Evolutionary conservation across 2,329 filamentous ascomycete species (phyloP).

Genomic region (Byssothecium circinans): DNA sequence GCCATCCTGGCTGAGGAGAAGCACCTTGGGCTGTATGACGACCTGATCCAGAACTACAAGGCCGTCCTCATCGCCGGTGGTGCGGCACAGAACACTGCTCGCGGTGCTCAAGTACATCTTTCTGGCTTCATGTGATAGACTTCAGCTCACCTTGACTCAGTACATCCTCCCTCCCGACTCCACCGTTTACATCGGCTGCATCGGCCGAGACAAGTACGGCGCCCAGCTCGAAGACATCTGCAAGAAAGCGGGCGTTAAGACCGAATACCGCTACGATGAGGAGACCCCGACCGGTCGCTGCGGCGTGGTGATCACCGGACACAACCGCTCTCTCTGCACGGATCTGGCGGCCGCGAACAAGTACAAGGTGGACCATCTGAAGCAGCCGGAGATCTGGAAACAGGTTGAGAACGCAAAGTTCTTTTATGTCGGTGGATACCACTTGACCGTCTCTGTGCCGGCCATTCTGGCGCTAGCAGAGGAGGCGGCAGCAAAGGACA

Average conservation of each 20-base stretch:
- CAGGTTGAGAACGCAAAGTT: conserved; percentile 84
- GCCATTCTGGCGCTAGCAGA: conserved; percentile 88
- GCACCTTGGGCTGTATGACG: conserved; percentile 88
- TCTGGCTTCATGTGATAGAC: neutral
- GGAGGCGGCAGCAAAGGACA: conserved; percentile 86
- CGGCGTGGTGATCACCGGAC: conserved; percentile 93
- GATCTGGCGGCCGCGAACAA: conserved; percentile 95
- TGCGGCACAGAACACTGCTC: conserved; percentile 95
- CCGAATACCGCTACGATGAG: conserved; percentile 92
- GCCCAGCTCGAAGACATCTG: conserved; percentile 85
- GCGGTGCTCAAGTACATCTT: conserved; percentile 72
- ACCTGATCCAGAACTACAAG: conserved; percentile 87
- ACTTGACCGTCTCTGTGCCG: conserved; percentile 92
- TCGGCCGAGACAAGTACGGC: conserved; percentile 94
- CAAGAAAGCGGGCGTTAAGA: conserved; percentile 82
- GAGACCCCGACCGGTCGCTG: conserved; percentile 86
- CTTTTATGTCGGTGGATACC: conserved; percentile 95
- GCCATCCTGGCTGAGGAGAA: conserved; percentile 94
- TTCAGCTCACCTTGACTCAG: conserved; percentile 40
- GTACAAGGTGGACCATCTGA: conserved; percentile 92
- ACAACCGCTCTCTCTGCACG: conserved; percentile 92
- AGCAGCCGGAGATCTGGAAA: conserved; percentile 87
- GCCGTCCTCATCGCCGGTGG: conserved; percentile 95
- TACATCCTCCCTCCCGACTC: conserved; percentile 91
- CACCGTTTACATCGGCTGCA: conserved; percentile 90